phyloP scores from a whole-genome alignment of 768 basidiomycete genomes.

The Hygrocybe coccinea region DNA sequence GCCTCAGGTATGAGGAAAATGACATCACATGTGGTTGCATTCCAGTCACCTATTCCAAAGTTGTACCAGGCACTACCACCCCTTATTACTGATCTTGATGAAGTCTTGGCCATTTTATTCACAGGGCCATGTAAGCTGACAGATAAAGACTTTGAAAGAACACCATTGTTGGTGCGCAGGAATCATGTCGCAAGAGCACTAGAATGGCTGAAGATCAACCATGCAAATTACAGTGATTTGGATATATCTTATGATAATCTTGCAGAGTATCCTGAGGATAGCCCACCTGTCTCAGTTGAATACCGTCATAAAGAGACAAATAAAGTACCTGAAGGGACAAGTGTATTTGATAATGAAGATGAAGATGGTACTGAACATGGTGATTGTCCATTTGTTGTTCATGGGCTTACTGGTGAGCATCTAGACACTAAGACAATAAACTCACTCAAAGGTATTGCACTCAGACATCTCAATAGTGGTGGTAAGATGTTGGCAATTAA shows the following conservation, averaged over 20 bases:
- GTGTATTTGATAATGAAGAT: slow-evolving; percentile 11
- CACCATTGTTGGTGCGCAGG: slow-evolving; percentile 31
- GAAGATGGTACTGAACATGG: slow-evolving; percentile 25
- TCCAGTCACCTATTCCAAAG: slow-evolving; percentile 27
- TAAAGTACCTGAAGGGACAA: slow-evolving; percentile 9
- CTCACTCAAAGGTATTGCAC: slow-evolving; percentile 18
- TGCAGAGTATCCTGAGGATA: slow-evolving; percentile 19
- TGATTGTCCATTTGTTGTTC: slow-evolving; percentile 35
- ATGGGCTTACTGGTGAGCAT: slow-evolving; percentile 31
- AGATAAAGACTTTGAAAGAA: slow-evolving; percentile 23
- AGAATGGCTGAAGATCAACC: slow-evolving; percentile 33
- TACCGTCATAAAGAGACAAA: slow-evolving; percentile 10
- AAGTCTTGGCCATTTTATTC: slow-evolving; percentile 31
- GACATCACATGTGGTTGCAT: slow-evolving; percentile 16
- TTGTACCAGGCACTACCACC: slow-evolving; percentile 32
- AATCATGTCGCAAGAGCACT: slow-evolving; percentile 22
- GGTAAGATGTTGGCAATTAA: slow-evolving; percentile 20
- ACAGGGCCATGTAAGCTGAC: slow-evolving; percentile 24
- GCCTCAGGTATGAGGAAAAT: slow-evolving; percentile 16
- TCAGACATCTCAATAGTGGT: slow-evolving; percentile 17
- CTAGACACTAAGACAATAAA: slow-evolving; percentile 12
- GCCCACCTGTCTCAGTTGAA: slow-evolving; percentile 14
- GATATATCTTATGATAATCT: slow-evolving; percentile 24
- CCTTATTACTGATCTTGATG: slow-evolving; percentile 26
- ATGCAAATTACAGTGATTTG: slow-evolving; percentile 29